A percentile compares a stretch with the other conserved stretches of the same genome.
Conservation (phyloP, 805 yeast species). For the Metschnikowia gelsemii region DNA sequence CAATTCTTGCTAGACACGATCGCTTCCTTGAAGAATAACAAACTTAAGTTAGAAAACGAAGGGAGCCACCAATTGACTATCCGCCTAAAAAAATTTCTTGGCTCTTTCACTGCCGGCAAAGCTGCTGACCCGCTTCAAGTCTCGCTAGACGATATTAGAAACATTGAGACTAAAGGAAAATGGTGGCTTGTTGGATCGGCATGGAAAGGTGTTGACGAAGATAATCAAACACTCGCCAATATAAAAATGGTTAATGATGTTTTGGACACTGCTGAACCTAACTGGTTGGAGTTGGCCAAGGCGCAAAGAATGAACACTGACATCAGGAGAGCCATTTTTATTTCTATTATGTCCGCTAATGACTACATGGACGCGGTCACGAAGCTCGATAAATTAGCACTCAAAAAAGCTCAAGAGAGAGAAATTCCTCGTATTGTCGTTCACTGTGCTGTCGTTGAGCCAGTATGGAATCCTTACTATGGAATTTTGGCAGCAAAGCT, state of each 20-base stretch:
- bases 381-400: slow-evolving; percentile 72
- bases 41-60: slow-evolving; percentile 57
- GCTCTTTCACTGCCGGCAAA: slow-evolving; percentile 47
- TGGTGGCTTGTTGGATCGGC: slow-evolving; percentile 99
- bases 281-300: slow-evolving; percentile 85
- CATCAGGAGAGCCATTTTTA: slow-evolving; percentile 87
- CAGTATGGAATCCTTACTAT: slow-evolving; percentile 86
- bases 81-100: slow-evolving; percentile 63
- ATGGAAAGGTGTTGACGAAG: slow-evolving; percentile 69
- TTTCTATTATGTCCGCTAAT: slow-evolving; percentile 92
- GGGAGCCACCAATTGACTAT: slow-evolving; percentile 49
- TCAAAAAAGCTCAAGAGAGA: slow-evolving; percentile 76
- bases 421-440: slow-evolving; percentile 84
- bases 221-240: slow-evolving; percentile 30
- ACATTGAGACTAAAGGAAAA: slow-evolving; percentile 78
- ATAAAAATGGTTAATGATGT: slow-evolving; percentile 54
- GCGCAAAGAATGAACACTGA: slow-evolving; percentile 94
- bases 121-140: slow-evolving; percentile 80
- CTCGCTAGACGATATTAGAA: slow-evolving; percentile 73
- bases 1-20: slow-evolving; percentile 83
- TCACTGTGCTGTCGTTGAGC: slow-evolving; percentile 84
- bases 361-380: slow-evolving; percentile 87
- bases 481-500: slow-evolving; percentile 74
- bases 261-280: slow-evolving; percentile 70
- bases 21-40: slow-evolving; percentile 82